phyloP scores from a whole-genome alignment of 352 stramenopile genomes.

The Pilasporangium apinafurcum region DNA sequence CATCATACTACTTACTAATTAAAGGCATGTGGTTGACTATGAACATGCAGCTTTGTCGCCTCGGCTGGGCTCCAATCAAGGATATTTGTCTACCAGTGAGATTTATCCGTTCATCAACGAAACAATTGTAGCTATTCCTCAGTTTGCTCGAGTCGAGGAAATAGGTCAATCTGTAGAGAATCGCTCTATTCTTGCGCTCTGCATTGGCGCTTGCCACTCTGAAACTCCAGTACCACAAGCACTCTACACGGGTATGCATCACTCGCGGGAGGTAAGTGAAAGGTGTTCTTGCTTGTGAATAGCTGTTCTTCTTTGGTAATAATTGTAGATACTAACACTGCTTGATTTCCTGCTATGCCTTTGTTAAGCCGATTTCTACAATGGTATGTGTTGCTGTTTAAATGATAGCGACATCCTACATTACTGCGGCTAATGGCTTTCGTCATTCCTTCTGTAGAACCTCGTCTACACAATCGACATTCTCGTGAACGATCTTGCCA shows the following conservation, averaged over 20 bases:
- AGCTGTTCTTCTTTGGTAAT: background rate
- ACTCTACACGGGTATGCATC: conserved; percentile 81
- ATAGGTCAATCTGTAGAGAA: conserved; percentile 59
- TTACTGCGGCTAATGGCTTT: background rate
- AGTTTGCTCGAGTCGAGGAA: conserved; percentile 40
- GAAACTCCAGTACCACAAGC: conserved; percentile 28
- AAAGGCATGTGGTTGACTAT: background rate
- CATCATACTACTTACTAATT: background rate
- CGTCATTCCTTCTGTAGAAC: conserved; percentile 25
- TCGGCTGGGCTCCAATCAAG: conserved; percentile 49
- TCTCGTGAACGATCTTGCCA: conserved; percentile 44
- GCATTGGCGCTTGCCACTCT: conserved; percentile 43
- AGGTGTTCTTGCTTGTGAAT: background rate
- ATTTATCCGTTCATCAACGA: conserved; percentile 53
- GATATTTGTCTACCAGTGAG: conserved; percentile 56
- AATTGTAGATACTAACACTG: background rate
- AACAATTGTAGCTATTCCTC: conserved; percentile 22
- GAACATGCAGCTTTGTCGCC: conserved; percentile 26
- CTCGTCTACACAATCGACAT: conserved; percentile 81
- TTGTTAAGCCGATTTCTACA: conserved; percentile 73
- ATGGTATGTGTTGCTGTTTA: too few species aligned
- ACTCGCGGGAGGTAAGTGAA: conserved; percentile 62
- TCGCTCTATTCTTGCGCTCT: conserved; percentile 56
- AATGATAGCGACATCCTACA: background rate
- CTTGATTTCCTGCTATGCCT: background rate